These are phyloP conservation scores for Penicillium cataractarum DNA, from an alignment of 495 filamentous ascomycete genomes.

Conservation along the genomic window DNA sequence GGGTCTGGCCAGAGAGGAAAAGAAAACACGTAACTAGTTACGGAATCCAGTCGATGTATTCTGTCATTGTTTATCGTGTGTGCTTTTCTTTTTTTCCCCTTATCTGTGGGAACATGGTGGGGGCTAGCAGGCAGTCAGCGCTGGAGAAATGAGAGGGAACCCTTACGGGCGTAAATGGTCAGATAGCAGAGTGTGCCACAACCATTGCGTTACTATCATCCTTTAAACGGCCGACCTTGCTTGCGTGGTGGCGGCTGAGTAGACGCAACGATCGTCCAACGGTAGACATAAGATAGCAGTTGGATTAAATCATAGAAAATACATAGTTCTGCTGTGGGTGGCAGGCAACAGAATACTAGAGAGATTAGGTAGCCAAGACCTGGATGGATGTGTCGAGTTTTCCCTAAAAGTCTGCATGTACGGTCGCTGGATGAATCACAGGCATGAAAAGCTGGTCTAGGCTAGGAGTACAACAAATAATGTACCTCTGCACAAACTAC, in stretches of 20 bases:
- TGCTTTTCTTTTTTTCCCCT: background rate
- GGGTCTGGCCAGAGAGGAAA: background rate
- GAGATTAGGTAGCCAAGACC: slow-evolving; percentile 22
- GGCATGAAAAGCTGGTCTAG: background rate
- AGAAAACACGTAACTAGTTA: background rate
- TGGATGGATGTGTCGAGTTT: slow-evolving; percentile 11
- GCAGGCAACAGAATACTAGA: background rate
- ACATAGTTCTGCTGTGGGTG: background rate
- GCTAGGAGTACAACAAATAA: background rate
- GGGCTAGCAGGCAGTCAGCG: background rate
- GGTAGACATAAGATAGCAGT: background rate
- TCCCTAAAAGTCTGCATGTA: slow-evolving; percentile 12
- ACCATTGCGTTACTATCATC: slow-evolving; percentile 8
- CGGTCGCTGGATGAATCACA: slow-evolving; percentile 29
- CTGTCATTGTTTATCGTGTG: background rate
- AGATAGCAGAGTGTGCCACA: slow-evolving; percentile 17
- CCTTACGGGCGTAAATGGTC: too few relatives aligned
- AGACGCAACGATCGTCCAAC: background rate
- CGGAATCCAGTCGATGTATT: background rate
- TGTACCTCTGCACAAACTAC: background rate
- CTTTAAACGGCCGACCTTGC: slow-evolving; percentile 28
- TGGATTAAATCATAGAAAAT: too few relatives aligned
- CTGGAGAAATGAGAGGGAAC: background rate
- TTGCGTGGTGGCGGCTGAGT: slow-evolving; percentile 18
- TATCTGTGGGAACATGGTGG: background rate